Evolutionary conservation across 768 basidiomycete species (phyloP), one percentile per base, ranked within the genome.

Genomic region (Filobasidium floriforme): DNA sequence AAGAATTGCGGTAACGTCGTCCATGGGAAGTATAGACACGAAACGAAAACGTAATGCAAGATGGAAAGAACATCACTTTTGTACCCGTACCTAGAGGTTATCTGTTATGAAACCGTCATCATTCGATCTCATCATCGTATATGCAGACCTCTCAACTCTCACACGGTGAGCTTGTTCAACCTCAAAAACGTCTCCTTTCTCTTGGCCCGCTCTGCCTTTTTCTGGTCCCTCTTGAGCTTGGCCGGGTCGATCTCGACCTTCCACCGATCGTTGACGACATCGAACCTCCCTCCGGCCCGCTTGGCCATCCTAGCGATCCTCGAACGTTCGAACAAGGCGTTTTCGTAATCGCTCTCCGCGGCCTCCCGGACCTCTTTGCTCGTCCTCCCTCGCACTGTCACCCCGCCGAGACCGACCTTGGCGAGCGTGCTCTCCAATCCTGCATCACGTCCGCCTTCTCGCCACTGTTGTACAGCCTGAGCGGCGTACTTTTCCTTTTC

Each of bases 361-460:
- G 72, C 70, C 41, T 74, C 75, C 24, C 75, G 41, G 9, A 77
- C 75, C 65, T 77, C 76, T 52, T 70, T 68, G 40, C 70, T 69
- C 40, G 76, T 75, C 60, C 76, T 43, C 9, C 66, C 46, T 37
- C 70, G 57, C 19, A 77, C 22, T 26, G 63, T 68, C 28, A 77
- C 70, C 18, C 72, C 74, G 51, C 73, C 73, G 44, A 75, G 55
- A 22, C 70, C 72, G 2, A 71, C 68, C 24, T 60, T 51, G 18
- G 66, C 67, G 28, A 73, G 40, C 18, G 71, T 66, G 9, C 68
- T 67, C 7, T 66, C 66, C 26, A 77, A 59, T 15, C 65, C 70
- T 14, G 64, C 59, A 68, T 77, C 76, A 41, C 67, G 59, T 6
- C 75, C 76, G 10, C 62, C 62, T n/a, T 67, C 66, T 37, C 70